These are phyloP conservation scores for Collybia sordida DNA, from an alignment of 768 basidiomycete species.

Conservation along the genomic window DNA sequence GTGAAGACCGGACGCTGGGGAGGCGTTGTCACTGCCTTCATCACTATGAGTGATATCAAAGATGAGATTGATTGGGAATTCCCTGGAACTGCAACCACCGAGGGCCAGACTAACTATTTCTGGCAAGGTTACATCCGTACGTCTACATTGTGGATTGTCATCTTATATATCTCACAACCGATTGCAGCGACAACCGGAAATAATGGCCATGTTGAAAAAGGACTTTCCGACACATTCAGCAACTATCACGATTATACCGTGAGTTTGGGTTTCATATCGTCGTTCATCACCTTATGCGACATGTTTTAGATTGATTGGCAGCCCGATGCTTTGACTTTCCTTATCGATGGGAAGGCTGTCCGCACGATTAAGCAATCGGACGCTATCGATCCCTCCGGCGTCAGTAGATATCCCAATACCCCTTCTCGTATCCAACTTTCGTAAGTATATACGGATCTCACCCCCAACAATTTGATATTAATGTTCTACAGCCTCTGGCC, in stretches of 20 bases:
- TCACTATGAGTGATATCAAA: constrained; percentile 82
- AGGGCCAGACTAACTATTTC: constrained; percentile 80
- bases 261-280: constrained; percentile 20
- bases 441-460: constrained; percentile 33
- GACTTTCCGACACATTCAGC: constrained; percentile 59
- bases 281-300: neutral
- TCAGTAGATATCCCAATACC: constrained; percentile 69
- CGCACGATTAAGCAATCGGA: constrained; percentile 67
- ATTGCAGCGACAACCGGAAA: constrained; percentile 37
- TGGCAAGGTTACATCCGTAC: constrained; percentile 72
- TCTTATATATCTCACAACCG: neutral
- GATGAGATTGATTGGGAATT: constrained; percentile 91
- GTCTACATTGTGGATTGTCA: constrained; percentile 21
- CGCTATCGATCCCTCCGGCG: constrained; percentile 52
- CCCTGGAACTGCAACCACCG: constrained; percentile 57
- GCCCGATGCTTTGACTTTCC: constrained; percentile 61
- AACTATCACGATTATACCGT: constrained; percentile 81
- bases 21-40: constrained; percentile 83
- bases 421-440: constrained; percentile 82
- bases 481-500: constrained; percentile 64
- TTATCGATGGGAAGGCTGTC: constrained; percentile 69
- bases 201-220: constrained; percentile 47
- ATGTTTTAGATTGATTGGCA: constrained; percentile 75
- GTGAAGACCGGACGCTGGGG: constrained; percentile 80
- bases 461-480: neutral